These are phyloP conservation scores for Kurtzmaniella cleridarum DNA, from an alignment of 805 yeast species.

Conservation along the genomic window DNA sequence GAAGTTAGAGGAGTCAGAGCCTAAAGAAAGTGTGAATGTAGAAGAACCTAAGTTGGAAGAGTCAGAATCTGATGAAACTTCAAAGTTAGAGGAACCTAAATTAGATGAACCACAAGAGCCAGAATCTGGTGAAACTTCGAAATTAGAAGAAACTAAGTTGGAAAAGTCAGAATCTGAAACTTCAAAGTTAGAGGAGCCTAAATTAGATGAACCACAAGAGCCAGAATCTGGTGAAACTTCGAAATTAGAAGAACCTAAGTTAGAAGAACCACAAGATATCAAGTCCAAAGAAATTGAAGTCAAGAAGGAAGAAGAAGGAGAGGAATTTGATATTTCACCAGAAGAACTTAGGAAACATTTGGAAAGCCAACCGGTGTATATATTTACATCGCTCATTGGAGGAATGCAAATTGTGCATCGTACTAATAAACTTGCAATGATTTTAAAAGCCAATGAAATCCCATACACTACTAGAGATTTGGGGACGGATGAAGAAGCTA, in stretches of 20 bases:
- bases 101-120: slow-evolving; percentile 1
- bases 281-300: neutral
- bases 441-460: slow-evolving; percentile 68
- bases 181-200: neutral
- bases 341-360: slow-evolving; percentile 40
- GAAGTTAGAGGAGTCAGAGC: slow-evolving; percentile 1
- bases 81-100: neutral
- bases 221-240: neutral
- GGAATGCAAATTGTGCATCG: slow-evolving; percentile 75
- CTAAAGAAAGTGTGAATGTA: neutral
- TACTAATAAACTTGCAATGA: slow-evolving; percentile 71
- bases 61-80: neutral
- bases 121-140: neutral
- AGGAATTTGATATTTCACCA: slow-evolving; percentile 30
- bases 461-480: slow-evolving; percentile 67
- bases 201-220: slow-evolving; percentile 1
- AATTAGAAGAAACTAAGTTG: neutral
- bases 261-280: neutral
- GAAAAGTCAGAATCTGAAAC: neutral
- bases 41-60: neutral
- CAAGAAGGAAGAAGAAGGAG: slow-evolving; percentile 10
- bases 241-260: neutral
- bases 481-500: slow-evolving; percentile 84
- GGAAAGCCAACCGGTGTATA: slow-evolving; percentile 56
- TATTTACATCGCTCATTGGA: slow-evolving; percentile 84